Conservation (phyloP, 345 rosid species). For the Brassica cretica region DNA sequence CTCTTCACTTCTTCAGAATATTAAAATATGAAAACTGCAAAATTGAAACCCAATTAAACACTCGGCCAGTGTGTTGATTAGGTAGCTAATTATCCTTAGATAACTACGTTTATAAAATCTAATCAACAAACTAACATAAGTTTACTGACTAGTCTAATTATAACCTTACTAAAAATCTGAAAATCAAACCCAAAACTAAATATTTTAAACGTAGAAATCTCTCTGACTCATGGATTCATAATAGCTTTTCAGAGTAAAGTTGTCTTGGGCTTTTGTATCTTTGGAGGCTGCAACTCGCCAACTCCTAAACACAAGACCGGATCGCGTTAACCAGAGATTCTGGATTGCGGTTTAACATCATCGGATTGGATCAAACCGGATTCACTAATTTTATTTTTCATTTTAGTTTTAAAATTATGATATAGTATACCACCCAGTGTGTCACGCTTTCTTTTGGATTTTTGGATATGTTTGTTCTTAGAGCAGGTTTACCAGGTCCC, state of each 20-base stretch:
- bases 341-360: slow-evolving; percentile 1
- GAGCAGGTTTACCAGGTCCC: too few species aligned
- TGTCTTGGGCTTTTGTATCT: background rate
- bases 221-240: background rate
- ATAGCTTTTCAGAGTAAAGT: background rate
- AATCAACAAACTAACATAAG: background rate
- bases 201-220: background rate
- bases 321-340: background rate
- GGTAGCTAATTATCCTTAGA: background rate
- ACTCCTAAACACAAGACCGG: background rate
- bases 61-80: background rate
- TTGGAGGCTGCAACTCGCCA: background rate
- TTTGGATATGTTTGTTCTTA: background rate
- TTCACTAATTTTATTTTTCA: background rate
- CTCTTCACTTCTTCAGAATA: background rate
- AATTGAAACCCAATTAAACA: background rate
- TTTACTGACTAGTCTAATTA: background rate
- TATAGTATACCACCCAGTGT: background rate
- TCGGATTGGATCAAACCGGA: background rate
- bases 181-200: background rate
- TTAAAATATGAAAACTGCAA: background rate
- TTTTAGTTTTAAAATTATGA: background rate
- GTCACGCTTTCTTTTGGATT: background rate
- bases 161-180: background rate
- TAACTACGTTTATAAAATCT: background rate